These are phyloP conservation scores for Exserohilum rostratum DNA, from an alignment of 2,329 filamentous ascomycete genomes.

Conservation along the genomic window DNA sequence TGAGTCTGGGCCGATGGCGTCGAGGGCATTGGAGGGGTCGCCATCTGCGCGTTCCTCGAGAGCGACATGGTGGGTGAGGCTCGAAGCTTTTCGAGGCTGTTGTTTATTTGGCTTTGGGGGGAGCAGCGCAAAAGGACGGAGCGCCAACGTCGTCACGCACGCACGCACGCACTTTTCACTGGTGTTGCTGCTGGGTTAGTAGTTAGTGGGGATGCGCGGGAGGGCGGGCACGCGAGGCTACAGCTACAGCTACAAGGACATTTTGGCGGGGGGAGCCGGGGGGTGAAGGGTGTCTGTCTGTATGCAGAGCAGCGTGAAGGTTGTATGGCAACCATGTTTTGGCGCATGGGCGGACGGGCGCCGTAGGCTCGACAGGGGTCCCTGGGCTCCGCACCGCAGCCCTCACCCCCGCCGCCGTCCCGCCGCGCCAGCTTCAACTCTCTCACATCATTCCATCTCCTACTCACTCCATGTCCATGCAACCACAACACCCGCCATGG, in stretches of 20 bases:
- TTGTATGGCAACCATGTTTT: constrained; percentile 21
- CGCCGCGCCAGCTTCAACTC: constrained; percentile 4
- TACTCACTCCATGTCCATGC: constrained; percentile 4
- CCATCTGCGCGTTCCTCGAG: constrained; percentile 21
- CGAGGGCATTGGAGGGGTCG: constrained; percentile 30
- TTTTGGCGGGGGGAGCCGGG: neutral
- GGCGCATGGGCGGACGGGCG: constrained; percentile 5
- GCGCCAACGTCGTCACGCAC: neutral
- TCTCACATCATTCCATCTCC: neutral
- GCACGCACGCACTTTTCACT: neutral
- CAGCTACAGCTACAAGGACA: constrained; percentile 10
- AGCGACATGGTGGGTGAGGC: constrained; percentile 23
- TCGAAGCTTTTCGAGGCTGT: constrained; percentile 11
- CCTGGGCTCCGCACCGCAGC: constrained; percentile 3
- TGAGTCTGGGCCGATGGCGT: constrained; percentile 35
- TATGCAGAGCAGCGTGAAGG: neutral
- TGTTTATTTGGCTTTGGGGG: constrained; percentile 15
- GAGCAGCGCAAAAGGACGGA: neutral
- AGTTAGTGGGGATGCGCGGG: constrained; percentile 11
- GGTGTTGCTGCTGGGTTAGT: constrained; percentile 32
- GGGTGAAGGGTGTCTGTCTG: constrained; percentile 1
- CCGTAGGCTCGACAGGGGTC: constrained; percentile 7
- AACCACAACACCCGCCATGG: constrained; percentile 37
- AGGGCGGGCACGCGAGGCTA: neutral
- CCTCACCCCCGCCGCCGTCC: constrained; percentile 15